phyloP scores from a whole-genome alignment of 768 basidiomycete genomes.

The Cystoderma amianthinum region DNA sequence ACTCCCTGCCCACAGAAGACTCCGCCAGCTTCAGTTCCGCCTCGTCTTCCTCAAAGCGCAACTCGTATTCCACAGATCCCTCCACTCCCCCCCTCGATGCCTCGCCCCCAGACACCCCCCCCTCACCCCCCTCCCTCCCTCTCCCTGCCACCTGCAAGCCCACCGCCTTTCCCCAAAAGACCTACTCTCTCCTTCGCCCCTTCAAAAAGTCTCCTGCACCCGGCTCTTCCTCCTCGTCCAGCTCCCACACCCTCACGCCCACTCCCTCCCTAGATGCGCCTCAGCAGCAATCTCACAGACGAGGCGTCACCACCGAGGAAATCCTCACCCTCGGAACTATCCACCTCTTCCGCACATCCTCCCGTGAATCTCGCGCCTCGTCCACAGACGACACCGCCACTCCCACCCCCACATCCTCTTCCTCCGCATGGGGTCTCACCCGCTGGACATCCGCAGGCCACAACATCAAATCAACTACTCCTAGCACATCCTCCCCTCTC shows the following conservation, averaged over 20 bases:
- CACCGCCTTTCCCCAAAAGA: conserved; percentile 5
- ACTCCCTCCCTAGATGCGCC: conserved; percentile 26
- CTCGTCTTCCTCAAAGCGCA: conserved; percentile 16
- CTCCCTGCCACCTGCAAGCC: background rate
- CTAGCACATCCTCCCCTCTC: conserved; percentile 18
- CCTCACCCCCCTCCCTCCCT: conserved; percentile 10
- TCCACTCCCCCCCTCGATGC: conserved; percentile 13
- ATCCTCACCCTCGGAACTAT: conserved; percentile 30
- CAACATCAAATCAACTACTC: conserved; percentile 9
- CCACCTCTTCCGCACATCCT: conserved; percentile 30
- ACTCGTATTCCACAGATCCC: conserved; percentile 15
- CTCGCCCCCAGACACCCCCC: conserved; percentile 9
- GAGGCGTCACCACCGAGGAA: conserved; percentile 22
- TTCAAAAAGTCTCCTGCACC: conserved; percentile 17
- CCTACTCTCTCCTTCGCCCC: conserved; percentile 17
- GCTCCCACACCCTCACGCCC: conserved; percentile 27
- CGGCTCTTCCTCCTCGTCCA: conserved; percentile 18
- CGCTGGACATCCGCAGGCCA: conserved; percentile 21
- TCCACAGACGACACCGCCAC: conserved; percentile 4
- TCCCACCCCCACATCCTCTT: conserved; percentile 6
- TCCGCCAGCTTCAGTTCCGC: conserved; percentile 13
- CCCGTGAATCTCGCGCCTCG: conserved; percentile 11
- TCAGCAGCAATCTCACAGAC: conserved; percentile 10
- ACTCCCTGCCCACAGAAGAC: conserved; percentile 30
- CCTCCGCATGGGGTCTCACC: conserved; percentile 17